Base-by-base conservation (phyloP, 1,284 basidiomycete species). In the Marasmius sp. region DNA sequence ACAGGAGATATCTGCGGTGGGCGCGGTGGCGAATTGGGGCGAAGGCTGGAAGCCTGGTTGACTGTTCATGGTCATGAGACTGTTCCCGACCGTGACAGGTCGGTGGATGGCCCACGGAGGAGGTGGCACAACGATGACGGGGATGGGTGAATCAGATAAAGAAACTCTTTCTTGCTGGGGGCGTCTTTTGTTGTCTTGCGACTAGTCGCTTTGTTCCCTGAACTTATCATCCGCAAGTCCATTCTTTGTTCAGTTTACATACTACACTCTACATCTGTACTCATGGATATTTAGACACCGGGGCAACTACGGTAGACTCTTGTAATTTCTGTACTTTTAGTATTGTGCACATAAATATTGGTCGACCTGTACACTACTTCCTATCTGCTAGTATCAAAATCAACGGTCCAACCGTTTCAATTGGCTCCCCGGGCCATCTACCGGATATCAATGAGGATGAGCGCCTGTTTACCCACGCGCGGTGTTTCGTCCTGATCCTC, bases 1-100 rank as follows among this genome's bases (percentile, higher is more conserved):
- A 86, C 84, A 18, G 89, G 89, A 0, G 90, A 91, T 71, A 82
- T 87, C 22, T 91, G 89, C 69, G 89, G 89, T 49, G 89, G 90
- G 37, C 80, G 87, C 6, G 89, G 89, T 0, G 90, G 89, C 5
- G 89, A 92, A 75, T 75, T 92, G 6, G 89, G 89, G 27, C 75
- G 88, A 54, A 73, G 89, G 59, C 73, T 92, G 57, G 90, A 92
- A 71, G 89, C 87, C 45, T 89, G 88, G 86, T 74, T 92, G 66
- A 82, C 74, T 2, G 75, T 77, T 2, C 77, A 71, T 62, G 79
- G 75, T 11, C 69, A 70, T 33, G 69, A 69, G 39, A 66, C 70
- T 41, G 67, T 67, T 8, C 63, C 51, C 12, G 39, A 45, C 34
- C 50, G 49, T 47, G 61, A 59, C 16, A 53, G 33, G 18, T 58